Conservation (phyloP, 345 rosid species). For the Anacardium occidentale region DNA sequence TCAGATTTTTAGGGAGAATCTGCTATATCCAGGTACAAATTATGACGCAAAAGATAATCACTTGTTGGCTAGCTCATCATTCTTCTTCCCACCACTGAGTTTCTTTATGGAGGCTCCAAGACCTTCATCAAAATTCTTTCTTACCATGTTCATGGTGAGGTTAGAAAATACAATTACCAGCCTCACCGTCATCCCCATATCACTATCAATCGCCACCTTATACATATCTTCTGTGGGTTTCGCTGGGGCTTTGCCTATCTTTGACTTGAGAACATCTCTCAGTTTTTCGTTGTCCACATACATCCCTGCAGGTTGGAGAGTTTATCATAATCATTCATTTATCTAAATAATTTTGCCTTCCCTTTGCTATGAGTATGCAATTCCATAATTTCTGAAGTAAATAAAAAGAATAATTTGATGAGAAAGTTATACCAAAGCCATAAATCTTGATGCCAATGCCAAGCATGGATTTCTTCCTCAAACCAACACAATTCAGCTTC, state of each 20-base stretch:
- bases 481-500: conserved; percentile 34
- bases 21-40: neutral
- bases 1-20: neutral
- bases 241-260: conserved; percentile 35
- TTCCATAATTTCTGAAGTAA: neutral
- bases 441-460: conserved; percentile 45
- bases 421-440: conserved; percentile 35
- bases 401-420: neutral
- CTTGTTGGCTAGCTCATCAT: conserved; percentile 42
- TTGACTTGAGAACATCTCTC: conserved; percentile 34
- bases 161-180: conserved; percentile 42
- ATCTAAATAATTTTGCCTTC: too few relatives aligned
- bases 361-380: neutral
- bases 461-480: conserved; percentile 48
- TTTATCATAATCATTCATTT: too few relatives aligned
- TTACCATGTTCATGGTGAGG: conserved; percentile 48
- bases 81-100: conserved; percentile 43
- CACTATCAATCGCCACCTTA: conserved; percentile 41
- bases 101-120: conserved; percentile 45
- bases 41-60: neutral
- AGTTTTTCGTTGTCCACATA: conserved; percentile 40
- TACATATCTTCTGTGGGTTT: conserved; percentile 46
- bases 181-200: conserved; percentile 36
- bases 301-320: conserved; percentile 35
- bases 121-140: conserved; percentile 35